A percentile compares a stretch with the other conserved stretches of the same genome.
These are phyloP conservation scores for Tarenaya hassleriana DNA, from an alignment of 345 rosid species.

Conservation along the genomic window DNA sequence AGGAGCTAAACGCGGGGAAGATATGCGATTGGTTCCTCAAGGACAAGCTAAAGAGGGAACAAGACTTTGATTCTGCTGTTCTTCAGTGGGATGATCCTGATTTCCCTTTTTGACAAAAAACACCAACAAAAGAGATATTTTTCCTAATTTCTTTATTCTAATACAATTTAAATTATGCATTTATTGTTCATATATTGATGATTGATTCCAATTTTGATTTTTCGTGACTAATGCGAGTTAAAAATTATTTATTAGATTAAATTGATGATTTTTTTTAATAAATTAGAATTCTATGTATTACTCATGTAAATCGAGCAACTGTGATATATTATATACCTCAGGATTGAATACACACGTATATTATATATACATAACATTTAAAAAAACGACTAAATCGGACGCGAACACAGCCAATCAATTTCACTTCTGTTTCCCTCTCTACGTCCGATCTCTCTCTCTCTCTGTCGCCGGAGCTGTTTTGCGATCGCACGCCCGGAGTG, in stretches of 20 bases:
- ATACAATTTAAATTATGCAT: background rate
- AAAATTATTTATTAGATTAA: too few relatives aligned
- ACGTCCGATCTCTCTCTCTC: conserved; percentile 31
- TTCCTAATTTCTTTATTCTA: background rate
- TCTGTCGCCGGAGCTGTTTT: conserved; percentile 11
- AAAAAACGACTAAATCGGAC: conserved; percentile 21
- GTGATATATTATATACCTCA: too few relatives aligned
- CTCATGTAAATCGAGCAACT: too few relatives aligned
- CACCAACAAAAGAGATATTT: too few relatives aligned
- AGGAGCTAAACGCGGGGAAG: conserved; percentile 80
- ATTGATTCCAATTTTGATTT: too few relatives aligned
- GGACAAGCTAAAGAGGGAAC: conserved; percentile 76
- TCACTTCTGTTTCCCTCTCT: conserved; percentile 22
- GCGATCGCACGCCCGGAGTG: conserved; percentile 16
- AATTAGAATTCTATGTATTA: too few relatives aligned
- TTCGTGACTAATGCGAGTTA: too few relatives aligned
- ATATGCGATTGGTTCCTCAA: conserved; percentile 84
- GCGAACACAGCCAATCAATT: conserved; percentile 30
- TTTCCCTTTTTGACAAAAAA: conserved; percentile 36
- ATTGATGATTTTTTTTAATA: too few relatives aligned
- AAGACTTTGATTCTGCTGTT: conserved; percentile 56
- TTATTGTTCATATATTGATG: too few relatives aligned
- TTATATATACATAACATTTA: too few relatives aligned
- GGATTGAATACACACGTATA: too few relatives aligned
- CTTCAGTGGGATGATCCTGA: conserved; percentile 94